Evolutionary conservation across 2,329 filamentous ascomycete genomes (phyloP).

Genomic region (Diaporthe destruens): DNA sequence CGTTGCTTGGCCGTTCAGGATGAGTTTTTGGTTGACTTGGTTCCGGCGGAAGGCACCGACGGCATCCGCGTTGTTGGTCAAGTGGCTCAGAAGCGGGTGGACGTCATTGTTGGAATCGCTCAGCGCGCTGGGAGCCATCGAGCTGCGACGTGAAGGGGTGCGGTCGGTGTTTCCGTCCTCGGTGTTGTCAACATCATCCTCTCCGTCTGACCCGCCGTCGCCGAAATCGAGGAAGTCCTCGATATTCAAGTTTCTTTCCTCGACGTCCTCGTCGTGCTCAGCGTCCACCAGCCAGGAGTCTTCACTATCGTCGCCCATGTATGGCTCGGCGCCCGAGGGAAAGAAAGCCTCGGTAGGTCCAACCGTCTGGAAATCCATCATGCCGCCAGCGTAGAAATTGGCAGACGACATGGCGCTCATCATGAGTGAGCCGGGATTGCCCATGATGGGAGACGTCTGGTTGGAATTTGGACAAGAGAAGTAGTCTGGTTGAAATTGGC

Average conservation of each 20-base stretch:
- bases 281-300: constrained; percentile 54
- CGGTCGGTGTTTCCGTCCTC: constrained; percentile 62
- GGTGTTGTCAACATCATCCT: constrained; percentile 62
- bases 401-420: constrained; percentile 77
- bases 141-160: constrained; percentile 61
- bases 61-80: constrained; percentile 74
- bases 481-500: constrained; percentile 66
- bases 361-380: constrained; percentile 74
- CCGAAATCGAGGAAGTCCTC: constrained; percentile 81
- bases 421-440: constrained; percentile 81
- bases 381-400: constrained; percentile 65
- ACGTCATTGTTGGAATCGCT: constrained; percentile 59
- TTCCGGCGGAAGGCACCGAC: constrained; percentile 84
- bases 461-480: constrained; percentile 51
- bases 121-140: constrained; percentile 57
- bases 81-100: constrained; percentile 72
- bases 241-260: constrained; percentile 73
- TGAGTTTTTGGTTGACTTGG: constrained; percentile 72
- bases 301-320: constrained; percentile 62
- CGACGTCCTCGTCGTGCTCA: constrained; percentile 64
- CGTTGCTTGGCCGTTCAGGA: constrained; percentile 71
- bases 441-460: constrained; percentile 69
- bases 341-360: constrained; percentile 83
- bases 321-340: constrained; percentile 73
- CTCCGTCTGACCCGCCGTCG: constrained; percentile 70